A percentile compares a stretch with the other conserved stretches of the same genome.
Conservation (phyloP, 441 rosid genomes). For the Jatropha multifida region DNA sequence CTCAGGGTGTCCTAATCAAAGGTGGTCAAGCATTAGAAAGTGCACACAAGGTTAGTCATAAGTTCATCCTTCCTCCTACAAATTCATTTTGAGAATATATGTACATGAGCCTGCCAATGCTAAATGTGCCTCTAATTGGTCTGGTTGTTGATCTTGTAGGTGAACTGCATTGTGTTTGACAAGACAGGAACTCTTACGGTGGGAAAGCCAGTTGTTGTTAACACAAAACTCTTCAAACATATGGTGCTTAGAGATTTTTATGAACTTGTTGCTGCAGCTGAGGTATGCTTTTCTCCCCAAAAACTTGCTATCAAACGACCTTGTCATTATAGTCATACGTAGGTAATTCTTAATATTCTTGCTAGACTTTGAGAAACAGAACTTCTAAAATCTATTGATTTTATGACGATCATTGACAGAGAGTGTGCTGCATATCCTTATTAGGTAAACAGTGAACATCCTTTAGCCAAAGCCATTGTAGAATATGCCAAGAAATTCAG, state of each 20-base stretch:
- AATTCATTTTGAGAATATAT: background rate
- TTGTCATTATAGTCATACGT: background rate
- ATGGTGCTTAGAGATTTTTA: constrained; percentile 69
- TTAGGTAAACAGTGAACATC: constrained; percentile 91
- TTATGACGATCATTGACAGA: background rate
- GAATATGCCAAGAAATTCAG: constrained; percentile 76
- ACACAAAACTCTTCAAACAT: constrained; percentile 58
- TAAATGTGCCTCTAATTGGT: background rate
- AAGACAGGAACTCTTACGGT: constrained; percentile 93
- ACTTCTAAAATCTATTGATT: background rate
- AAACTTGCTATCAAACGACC: background rate
- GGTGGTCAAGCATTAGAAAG: constrained; percentile 92
- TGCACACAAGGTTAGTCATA: constrained; percentile 64
- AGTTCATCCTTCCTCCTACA: background rate
- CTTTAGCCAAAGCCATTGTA: constrained; percentile 81
- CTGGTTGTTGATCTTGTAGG: constrained; percentile 41
- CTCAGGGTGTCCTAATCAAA: constrained; percentile 89
- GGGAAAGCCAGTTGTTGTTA: constrained; percentile 84
- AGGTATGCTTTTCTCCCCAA: constrained; percentile 42
- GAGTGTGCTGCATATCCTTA: background rate
- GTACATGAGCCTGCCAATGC: background rate
- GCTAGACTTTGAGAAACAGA: constrained; percentile 1
- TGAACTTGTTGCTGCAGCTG: constrained; percentile 79
- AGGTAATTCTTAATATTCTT: background rate
- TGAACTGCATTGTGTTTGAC: constrained; percentile 86